Percentiles rank a stretch among this genome's conserved stretches.
Evolutionary conservation across 208 protist genomes (phyloP).

Genomic region (Trypanosoma conorhini): DNA sequence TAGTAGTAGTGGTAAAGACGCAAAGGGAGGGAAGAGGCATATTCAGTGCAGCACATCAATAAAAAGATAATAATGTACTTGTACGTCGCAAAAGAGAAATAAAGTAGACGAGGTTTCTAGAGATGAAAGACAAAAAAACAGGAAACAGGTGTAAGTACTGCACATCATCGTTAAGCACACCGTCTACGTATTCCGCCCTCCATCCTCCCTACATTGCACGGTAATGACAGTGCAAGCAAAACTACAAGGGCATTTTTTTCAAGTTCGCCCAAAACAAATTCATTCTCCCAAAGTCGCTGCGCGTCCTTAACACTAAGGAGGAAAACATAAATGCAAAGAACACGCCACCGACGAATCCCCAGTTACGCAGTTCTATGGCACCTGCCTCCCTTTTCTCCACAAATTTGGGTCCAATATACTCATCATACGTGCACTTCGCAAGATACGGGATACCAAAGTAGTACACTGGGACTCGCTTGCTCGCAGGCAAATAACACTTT

Average conservation of each 20-base stretch:
- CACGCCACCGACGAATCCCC: constrained; percentile 79
- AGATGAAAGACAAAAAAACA: neutral
- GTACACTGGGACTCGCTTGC: constrained; percentile 47
- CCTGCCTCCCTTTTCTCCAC: constrained; percentile 46
- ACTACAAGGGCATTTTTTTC: constrained; percentile 2
- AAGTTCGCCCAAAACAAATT: constrained; percentile 51
- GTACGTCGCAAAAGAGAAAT: neutral
- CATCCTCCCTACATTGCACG: neutral
- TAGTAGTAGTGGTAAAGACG: neutral
- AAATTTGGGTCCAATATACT: constrained; percentile 72
- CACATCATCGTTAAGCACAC: neutral
- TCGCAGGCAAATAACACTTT: constrained; percentile 59
- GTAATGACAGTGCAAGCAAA: no score
- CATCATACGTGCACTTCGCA: constrained; percentile 73
- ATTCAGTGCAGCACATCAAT: neutral
- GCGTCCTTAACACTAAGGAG: constrained; percentile 61
- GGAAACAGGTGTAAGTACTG: neutral
- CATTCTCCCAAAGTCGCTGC: constrained; percentile 40
- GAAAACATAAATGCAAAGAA: constrained; percentile 83
- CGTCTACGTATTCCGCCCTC: neutral
- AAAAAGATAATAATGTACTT: neutral
- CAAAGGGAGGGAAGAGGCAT: neutral
- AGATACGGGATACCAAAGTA: constrained; percentile 66
- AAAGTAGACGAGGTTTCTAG: neutral
- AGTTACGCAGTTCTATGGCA: constrained; percentile 77